Conservation (phyloP, 441 rosid genomes). For the Brassica balearica region DNA sequence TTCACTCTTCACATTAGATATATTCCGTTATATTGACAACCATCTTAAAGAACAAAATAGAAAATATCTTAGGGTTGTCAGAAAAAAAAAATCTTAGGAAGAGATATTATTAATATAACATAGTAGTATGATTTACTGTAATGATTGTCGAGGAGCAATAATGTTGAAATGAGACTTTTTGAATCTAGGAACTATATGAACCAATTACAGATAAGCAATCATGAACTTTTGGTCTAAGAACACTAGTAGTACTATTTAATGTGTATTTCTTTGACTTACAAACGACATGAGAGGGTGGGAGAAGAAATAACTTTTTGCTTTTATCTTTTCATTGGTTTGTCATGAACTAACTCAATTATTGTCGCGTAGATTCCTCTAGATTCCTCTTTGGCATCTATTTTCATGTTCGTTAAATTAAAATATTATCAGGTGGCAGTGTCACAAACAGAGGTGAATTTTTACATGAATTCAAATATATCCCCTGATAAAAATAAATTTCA, state of each 20-base stretch:
- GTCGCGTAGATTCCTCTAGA: conserved; percentile 4
- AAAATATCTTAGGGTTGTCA: background rate
- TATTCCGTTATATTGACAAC: background rate
- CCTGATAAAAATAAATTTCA: background rate
- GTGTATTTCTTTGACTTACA: conserved; percentile 34
- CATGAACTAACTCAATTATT: conserved; percentile 25
- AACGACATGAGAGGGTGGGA: background rate
- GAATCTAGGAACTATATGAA: conserved; percentile 21
- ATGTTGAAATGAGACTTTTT: conserved; percentile 32
- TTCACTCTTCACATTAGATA: no score
- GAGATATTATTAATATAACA: background rate
- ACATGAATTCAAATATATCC: background rate
- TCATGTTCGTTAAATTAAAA: background rate
- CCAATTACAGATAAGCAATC: conserved; percentile 19
- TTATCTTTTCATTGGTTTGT: conserved; percentile 28
- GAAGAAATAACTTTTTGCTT: conserved; percentile 1
- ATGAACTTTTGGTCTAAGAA: conserved; percentile 33
- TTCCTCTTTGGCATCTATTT: conserved; percentile 16
- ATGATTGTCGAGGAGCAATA: conserved; percentile 22
- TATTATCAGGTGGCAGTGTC: background rate
- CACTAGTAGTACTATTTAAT: conserved; percentile 11
- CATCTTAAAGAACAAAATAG: background rate
- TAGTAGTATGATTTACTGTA: background rate
- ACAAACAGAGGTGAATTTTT: background rate
- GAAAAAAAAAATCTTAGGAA: background rate